phyloP scores from a whole-genome alignment of 2,329 filamentous ascomycete genomes.

The Clonostachys rhizophaga region DNA sequence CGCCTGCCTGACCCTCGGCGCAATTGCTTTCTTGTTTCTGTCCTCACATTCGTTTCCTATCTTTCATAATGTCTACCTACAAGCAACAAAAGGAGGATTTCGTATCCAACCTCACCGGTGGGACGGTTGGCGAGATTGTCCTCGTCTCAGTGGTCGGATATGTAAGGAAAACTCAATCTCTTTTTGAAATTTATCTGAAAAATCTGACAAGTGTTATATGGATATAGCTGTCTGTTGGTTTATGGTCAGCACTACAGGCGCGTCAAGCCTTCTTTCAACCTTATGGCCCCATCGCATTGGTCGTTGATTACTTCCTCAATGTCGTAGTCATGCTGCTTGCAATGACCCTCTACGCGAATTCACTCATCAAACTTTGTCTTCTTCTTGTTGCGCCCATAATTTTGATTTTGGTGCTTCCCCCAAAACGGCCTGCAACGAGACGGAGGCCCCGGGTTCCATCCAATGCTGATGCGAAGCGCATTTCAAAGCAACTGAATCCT shows the following conservation, averaged over 20 bases:
- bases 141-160: slow-evolving; percentile 72
- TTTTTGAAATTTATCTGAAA: slow-evolving; percentile 3
- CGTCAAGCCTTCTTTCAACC: slow-evolving; percentile 79
- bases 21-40: too few species aligned
- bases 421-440: slow-evolving; percentile 36
- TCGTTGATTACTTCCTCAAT: slow-evolving; percentile 85
- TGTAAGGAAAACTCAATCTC: slow-evolving; percentile 9
- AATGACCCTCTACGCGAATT: slow-evolving; percentile 76
- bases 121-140: slow-evolving; percentile 77
- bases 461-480: slow-evolving; percentile 19
- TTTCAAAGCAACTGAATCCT: slow-evolving; percentile 19
- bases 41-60: too few species aligned
- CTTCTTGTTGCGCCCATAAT: slow-evolving; percentile 70
- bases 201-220: background rate
- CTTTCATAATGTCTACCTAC: slow-evolving; percentile 7
- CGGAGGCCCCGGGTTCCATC: slow-evolving; percentile 21
- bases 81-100: slow-evolving; percentile 94
- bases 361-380: slow-evolving; percentile 68
- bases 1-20: too few species aligned
- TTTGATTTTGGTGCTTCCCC: slow-evolving; percentile 52
- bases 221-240: slow-evolving; percentile 67
- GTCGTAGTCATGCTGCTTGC: slow-evolving; percentile 77
- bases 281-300: slow-evolving; percentile 62
- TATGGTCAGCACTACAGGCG: slow-evolving; percentile 87
- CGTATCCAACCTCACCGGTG: slow-evolving; percentile 85